Evolutionary conservation across 2,329 filamentous ascomycete species (phyloP), one percentile per base, ranked within the genome.

Genomic region (Pseudogymnoascus sp.): DNA sequence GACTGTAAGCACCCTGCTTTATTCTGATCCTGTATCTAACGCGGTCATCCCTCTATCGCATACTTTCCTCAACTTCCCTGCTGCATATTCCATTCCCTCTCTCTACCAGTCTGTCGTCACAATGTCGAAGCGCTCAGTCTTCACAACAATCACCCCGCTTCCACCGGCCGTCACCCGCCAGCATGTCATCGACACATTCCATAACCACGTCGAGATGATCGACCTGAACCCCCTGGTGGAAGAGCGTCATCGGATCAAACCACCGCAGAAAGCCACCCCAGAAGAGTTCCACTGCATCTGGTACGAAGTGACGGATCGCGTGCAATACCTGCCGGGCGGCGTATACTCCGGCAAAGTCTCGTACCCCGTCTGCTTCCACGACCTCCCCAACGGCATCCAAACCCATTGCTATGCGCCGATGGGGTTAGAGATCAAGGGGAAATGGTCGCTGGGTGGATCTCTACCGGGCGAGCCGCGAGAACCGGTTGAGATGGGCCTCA

Each of bases 401-500:
- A 96, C 91, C 13, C 92, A 96, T 73, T 87, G 88, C 70, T 93
- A 92, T 71, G 92, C 91, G 3, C 91, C 92, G 0, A 83, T 92
- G 72, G 90, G 90, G 10, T 82, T 96, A 62, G 87, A 95, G 67
- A 89, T 96, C 69, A 85, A 86, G 65, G 88, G 85, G 60, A 89
- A 88, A 75, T 96, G 91, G 90, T 86, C 81, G 7, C 79, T 96
- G 3, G 86, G 84, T 54, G 92, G 92, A 8, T 85, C 83, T 8
- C 77, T 90, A 45, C 87, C 88, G 0, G 89, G 88, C 16, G 90
- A 96, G 75, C 83, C 85, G 0, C 79, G 80, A 31, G 82, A 88
- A 70, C 80, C 85, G 0, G 76, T 83, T 10, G 90, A 93, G 76
- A 76, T 90, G 21, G 89, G 87, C 4, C 76, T 90, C 5, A 82